These are phyloP conservation scores for Paxillus involutus DNA, from an alignment of 768 basidiomycete species.

Conservation along the genomic window DNA sequence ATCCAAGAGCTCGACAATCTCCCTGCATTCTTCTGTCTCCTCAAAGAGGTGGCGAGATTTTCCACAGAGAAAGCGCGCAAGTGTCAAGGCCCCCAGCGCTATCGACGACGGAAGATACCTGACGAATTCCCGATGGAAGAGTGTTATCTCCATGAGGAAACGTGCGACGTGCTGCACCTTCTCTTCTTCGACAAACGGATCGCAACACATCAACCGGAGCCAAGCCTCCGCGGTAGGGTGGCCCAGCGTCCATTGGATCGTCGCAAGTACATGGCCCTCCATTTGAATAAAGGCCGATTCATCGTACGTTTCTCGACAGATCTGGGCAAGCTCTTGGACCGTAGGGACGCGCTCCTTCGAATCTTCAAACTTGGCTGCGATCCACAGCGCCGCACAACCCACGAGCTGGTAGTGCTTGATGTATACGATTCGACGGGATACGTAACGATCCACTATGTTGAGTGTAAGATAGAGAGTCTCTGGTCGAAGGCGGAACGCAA, in stretches of 20 bases:
- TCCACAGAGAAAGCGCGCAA: constrained; percentile 86
- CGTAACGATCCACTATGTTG: constrained; percentile 99
- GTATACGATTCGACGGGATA: constrained; percentile 97
- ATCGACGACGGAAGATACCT: constrained; percentile 82
- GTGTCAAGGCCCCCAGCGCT: constrained; percentile 84
- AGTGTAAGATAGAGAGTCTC: constrained; percentile 98
- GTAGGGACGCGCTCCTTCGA: constrained; percentile 98
- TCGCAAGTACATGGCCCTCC: constrained; percentile 96
- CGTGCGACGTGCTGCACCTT: constrained; percentile 95
- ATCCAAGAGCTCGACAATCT: constrained; percentile 86
- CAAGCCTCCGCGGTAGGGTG: constrained; percentile 98
- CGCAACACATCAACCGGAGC: constrained; percentile 83
- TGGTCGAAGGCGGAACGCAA: constrained; percentile 94
- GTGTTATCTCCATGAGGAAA: constrained; percentile 98
- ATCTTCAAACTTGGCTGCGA: constrained; percentile 99
- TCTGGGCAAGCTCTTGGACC: constrained; percentile 89
- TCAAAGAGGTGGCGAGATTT: constrained; percentile 77
- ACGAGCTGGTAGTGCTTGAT: constrained; percentile 99
- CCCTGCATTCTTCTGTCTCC: constrained; percentile 79
- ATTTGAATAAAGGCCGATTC: constrained; percentile 98
- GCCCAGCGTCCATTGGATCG: constrained; percentile 95
- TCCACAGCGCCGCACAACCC: constrained; percentile 98
- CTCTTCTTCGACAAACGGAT: constrained; percentile 74
- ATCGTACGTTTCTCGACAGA: constrained; percentile 96
- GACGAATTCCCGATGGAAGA: constrained; percentile 96